Evolutionary conservation across 148 eudicot genomes (phyloP), one percentile per base, ranked within the genome.

Genomic region (Nepenthes gracilis): DNA sequence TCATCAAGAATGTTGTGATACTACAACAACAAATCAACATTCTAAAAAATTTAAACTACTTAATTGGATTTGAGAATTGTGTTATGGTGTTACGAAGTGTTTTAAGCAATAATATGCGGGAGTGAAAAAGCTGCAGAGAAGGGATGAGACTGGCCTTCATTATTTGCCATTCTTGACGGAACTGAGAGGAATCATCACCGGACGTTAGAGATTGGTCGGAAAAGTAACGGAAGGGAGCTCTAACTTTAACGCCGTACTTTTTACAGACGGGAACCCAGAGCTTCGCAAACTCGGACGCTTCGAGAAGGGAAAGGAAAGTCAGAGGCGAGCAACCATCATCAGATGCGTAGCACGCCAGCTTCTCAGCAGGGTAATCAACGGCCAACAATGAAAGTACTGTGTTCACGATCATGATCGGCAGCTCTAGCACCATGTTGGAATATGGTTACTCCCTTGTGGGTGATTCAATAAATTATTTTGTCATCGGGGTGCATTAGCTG

Each of bases 251-350:
- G 6, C 6, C 4, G 33, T 64, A 60, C 37, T 67, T 60, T 32
- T 74, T 74, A 35, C 82, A 78, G 54, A 78, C 74, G 36, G 78
- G 82, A n/a, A 78, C 76, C 82, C 82, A 78, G 11, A 70, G 62
- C 35, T 57, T 37, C 3, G 82, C 78, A 33, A 74, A 78, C 6
- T 70, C 56, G 13, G 75, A 55, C 2, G 82, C 63, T 61, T 74
- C 70, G 32, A 60, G 36, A 0, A 78, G 69, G 13, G 78, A 51
- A 49, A 63, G 67, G 38, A 63, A 74, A 32, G 78, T 78, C 60
- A 74, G 61, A 57, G 78, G 73, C 1, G 82, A 74, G 23, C 66
- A 47, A 1, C 64, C 78, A 23, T 78, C 82, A 13, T 78, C 82
- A 12, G 82, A 78, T 1, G 74, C 64, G 15, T 78, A 78, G 50